phyloP scores from a whole-genome alignment of 179 eudicot genomes.

The Carnegiea gigantea region DNA sequence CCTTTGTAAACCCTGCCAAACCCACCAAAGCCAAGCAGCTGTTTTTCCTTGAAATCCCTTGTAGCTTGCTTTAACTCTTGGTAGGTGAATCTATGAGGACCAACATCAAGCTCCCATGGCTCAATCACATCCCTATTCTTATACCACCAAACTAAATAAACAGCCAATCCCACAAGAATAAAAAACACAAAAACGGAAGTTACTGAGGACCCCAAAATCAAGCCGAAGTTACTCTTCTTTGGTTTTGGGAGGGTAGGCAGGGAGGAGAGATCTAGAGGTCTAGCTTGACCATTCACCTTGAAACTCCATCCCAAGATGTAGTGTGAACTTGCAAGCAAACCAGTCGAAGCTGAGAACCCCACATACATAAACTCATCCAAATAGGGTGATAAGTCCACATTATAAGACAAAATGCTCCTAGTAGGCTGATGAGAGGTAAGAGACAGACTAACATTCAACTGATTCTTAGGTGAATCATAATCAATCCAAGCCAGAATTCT shows the following conservation, averaged over 20 bases:
- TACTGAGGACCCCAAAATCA: constrained; percentile 39
- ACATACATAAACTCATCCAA: constrained; percentile 55
- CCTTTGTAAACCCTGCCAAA: constrained; percentile 80
- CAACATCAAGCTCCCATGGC: constrained; percentile 68
- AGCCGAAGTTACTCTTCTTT: constrained; percentile 25
- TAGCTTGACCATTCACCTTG: constrained; percentile 47
- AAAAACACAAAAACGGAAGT: constrained; percentile 31
- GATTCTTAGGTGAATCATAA: constrained; percentile 37
- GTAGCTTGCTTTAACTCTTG: constrained; percentile 64
- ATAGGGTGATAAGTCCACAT: constrained; percentile 36
- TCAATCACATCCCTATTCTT: constrained; percentile 59
- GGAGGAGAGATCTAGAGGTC: constrained; percentile 39
- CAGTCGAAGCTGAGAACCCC: constrained; percentile 53
- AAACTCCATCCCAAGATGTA: constrained; percentile 63
- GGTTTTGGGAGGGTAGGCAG: constrained; percentile 45
- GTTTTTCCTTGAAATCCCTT: constrained; percentile 55
- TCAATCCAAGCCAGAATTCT: constrained; percentile 64
- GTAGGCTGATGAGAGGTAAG: constrained; percentile 39
- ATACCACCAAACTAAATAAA: constrained; percentile 39
- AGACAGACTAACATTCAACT: constrained; percentile 52
- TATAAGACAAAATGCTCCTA: constrained; percentile 32
- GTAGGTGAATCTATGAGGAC: constrained; percentile 63
- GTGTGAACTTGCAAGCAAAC: constrained; percentile 53
- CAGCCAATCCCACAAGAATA: constrained; percentile 15
- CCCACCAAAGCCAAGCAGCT: constrained; percentile 67